Evolutionary conservation across 768 basidiomycete species (phyloP), one percentile per base, ranked within the genome.

Genomic region (Xanthoconium stramineum): DNA sequence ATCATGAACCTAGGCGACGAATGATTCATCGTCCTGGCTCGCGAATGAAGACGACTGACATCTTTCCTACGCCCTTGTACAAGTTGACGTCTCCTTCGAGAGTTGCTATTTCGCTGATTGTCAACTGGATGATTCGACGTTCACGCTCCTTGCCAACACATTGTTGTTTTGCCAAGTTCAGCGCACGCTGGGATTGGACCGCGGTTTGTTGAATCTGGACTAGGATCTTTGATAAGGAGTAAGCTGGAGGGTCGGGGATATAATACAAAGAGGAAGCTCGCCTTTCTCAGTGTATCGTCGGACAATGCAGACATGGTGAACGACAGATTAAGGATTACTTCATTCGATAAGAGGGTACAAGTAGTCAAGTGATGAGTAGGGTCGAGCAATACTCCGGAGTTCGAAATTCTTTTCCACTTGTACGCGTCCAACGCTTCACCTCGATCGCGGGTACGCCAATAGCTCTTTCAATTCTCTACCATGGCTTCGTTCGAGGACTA

Each of bases 21-120:
- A 29, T 53, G 43, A 62, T 44, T 45, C 52, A 29, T 43, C 28
- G 17, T 40, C 14, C 45, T 19, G 37, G 32, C 20, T 44, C 43
- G 39, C 39, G 44, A 52, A 48, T 7, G 24, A 48, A 40, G 36
- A 29, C 47, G 20, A 61, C 53, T 59, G 60, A 95, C 95, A 96
- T 96, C 75, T 98, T 98, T 33, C 95, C 95, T 44, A 98, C 91
- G 46, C 95, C 95, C 66, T 89, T 94, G 75, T 95, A 98, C 64
- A 97, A 75, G 65, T 88, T 91, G 13, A 89, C 86, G 57, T 88
- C 80, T 29, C 82, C 83, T 61, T 84, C 78, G 48, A 94, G 81
- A 36, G 79, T 76, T 33, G 76, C 77, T 59, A 98, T 84, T 70
- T 98, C 94, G 61, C 87, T 81, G 52, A 89, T 88, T 0, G 95